Percentiles rank a stretch among this genome's conserved stretches.
Conservation (phyloP, 2,329 filamentous ascomycete species). For the Xylariaceae sp. region DNA sequence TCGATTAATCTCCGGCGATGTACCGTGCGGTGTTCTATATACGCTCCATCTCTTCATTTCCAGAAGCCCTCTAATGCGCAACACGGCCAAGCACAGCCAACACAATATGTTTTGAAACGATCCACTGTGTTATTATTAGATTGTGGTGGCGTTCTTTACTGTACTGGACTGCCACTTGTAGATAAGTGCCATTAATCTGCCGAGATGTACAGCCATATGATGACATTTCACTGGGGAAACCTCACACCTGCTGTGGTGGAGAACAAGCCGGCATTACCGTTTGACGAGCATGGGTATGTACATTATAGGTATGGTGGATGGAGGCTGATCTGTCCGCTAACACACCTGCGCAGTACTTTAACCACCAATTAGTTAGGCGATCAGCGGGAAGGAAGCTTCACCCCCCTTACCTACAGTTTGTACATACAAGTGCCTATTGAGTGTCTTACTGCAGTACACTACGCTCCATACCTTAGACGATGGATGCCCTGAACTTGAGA, state of each 20-base stretch:
- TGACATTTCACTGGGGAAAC: slow-evolving; percentile 4
- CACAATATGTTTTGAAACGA: slow-evolving; percentile 14
- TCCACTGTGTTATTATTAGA: slow-evolving; percentile 20
- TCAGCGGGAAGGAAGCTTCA: slow-evolving; percentile 19
- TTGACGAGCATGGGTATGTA: too few species aligned
- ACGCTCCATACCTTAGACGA: neutral
- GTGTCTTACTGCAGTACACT: slow-evolving; percentile 14
- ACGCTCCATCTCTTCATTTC: slow-evolving; percentile 5
- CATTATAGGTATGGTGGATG: too few species aligned
- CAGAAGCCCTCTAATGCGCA: slow-evolving; percentile 13
- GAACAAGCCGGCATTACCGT: slow-evolving; percentile 23
- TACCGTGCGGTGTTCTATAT: slow-evolving; percentile 4
- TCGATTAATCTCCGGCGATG: slow-evolving; percentile 17
- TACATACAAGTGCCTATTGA: too few species aligned
- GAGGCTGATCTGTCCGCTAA: too few species aligned
- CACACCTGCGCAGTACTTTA: too few species aligned
- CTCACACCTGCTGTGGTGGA: too few species aligned
- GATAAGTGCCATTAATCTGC: neutral
- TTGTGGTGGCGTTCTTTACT: slow-evolving; percentile 18
- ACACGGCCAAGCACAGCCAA: slow-evolving; percentile 11
- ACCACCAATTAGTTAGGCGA: neutral
- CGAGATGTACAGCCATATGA: slow-evolving; percentile 11
- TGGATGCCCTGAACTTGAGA: neutral
- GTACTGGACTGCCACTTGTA: too few species aligned
- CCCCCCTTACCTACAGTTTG: neutral